phyloP scores from a whole-genome alignment of 2,329 filamentous ascomycete species.

The Emmonsiellopsis sp. region DNA sequence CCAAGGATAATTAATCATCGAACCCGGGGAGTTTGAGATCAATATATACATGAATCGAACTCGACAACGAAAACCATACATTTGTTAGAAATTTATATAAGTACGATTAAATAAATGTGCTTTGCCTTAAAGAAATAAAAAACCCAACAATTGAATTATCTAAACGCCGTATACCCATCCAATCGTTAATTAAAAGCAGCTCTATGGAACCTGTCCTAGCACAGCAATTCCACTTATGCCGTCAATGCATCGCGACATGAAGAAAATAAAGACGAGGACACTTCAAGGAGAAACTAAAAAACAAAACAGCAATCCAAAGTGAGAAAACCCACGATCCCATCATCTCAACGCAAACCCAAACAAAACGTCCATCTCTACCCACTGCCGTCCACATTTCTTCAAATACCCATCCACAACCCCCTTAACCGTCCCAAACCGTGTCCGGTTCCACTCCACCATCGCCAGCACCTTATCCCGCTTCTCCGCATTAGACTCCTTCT shows the following conservation, averaged over 20 bases:
- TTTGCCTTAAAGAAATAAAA: too few species aligned
- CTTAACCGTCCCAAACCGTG: conserved; percentile 66
- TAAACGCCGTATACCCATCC: not conserved
- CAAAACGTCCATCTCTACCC: conserved; percentile 86
- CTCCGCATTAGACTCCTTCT: conserved; percentile 41
- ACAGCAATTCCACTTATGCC: not conserved
- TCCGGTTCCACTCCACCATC: conserved; percentile 72
- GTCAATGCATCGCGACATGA: not conserved
- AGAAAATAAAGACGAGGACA: conserved; percentile 23
- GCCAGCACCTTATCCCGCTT: conserved; percentile 58
- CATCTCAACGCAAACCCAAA: conserved; percentile 52
- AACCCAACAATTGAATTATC: not conserved
- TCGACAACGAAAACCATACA: too few species aligned
- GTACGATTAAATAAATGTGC: too few species aligned
- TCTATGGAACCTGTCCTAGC: not conserved
- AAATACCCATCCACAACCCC: conserved; percentile 72
- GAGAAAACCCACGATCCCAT: conserved; percentile 5
- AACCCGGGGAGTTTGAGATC: too few species aligned
- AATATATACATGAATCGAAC: too few species aligned
- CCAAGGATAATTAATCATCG: not conserved
- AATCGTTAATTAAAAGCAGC: conserved; percentile 8
- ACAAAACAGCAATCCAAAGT: not conserved
- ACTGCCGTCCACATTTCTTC: conserved; percentile 81
- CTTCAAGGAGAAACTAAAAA: conserved; percentile 54
- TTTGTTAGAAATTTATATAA: too few species aligned